Evolutionary conservation across 2,329 filamentous ascomycete species (phyloP).

Genomic region (Cladosporium phlei): DNA sequence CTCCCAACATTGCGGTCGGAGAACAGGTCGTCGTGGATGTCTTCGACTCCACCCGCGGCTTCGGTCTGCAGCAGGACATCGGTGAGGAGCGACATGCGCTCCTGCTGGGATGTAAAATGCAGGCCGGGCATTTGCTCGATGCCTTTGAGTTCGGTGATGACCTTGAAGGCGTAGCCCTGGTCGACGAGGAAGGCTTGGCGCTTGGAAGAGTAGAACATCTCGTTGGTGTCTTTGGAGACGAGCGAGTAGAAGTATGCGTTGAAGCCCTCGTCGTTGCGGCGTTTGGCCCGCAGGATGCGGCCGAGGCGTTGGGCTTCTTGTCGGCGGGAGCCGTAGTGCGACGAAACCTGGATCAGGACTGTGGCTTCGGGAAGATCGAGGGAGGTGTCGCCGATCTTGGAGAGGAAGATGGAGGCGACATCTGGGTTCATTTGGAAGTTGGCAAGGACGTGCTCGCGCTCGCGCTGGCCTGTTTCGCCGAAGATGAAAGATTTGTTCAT

Average conservation of each 20-base stretch:
- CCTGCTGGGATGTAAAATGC: conserved; percentile 71
- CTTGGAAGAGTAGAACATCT: conserved; percentile 97
- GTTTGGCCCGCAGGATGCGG: conserved; percentile 88
- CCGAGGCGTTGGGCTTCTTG: conserved; percentile 94
- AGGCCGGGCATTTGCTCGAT: conserved; percentile 79
- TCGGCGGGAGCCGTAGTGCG: conserved; percentile 92
- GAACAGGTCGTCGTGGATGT: conserved; percentile 65
- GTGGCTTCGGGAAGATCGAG: conserved; percentile 94
- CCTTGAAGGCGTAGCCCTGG: conserved; percentile 97
- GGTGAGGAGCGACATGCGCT: conserved; percentile 79
- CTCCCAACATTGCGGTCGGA: conserved; percentile 47
- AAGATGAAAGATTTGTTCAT: conserved; percentile 86
- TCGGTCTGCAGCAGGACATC: conserved; percentile 88
- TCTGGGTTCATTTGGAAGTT: conserved; percentile 92
- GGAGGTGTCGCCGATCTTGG: conserved; percentile 98
- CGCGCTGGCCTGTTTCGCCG: conserved; percentile 77
- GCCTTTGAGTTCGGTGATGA: conserved; percentile 91
- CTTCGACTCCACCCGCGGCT: conserved; percentile 64
- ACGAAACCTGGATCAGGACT: conserved; percentile 93
- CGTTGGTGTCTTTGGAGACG: conserved; percentile 93
- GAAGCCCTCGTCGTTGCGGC: conserved; percentile 94
- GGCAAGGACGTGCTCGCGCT: conserved; percentile 80
- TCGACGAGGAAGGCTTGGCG: conserved; percentile 95
- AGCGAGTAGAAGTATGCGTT: conserved; percentile 99
- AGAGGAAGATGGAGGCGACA: conserved; percentile 90